phyloP scores from a whole-genome alignment of 345 rosid species.

The Rubroshorea leprosula region DNA sequence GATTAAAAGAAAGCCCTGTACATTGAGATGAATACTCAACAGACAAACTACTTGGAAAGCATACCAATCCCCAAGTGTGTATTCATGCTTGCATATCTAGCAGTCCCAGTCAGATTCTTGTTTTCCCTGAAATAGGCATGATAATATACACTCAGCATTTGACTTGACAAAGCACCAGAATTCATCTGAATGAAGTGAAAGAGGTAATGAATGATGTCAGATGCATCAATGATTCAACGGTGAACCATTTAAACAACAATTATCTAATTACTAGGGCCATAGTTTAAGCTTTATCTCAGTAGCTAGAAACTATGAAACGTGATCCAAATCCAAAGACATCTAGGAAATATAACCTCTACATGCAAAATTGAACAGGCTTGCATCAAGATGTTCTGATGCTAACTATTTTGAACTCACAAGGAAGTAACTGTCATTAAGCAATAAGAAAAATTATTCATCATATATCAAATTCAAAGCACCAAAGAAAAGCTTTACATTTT shows the following conservation, averaged over 20 bases:
- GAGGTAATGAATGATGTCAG: neutral
- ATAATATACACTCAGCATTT: conserved; percentile 13
- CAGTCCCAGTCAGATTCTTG: conserved; percentile 64
- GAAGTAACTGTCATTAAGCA: neutral
- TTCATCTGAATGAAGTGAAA: neutral
- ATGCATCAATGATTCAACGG: neutral
- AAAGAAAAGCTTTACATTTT: no score
- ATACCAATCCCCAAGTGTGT: conserved; percentile 61
- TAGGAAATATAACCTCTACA: neutral
- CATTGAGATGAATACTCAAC: no score
- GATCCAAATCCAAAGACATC: neutral
- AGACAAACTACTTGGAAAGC: conserved; percentile 12
- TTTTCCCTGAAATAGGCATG: conserved; percentile 36
- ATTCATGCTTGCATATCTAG: conserved; percentile 58
- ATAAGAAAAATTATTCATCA: no score
- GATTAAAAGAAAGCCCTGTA: neutral
- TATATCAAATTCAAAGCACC: no score
- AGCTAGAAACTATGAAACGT: neutral
- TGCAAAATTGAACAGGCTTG: neutral
- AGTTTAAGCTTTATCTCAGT: neutral
- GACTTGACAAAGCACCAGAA: neutral
- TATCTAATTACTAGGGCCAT: neutral
- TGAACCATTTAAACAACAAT: neutral
- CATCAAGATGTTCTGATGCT: neutral
- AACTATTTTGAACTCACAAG: neutral